Conservation (phyloP, 345 rosid genomes). For the Eutrema japonicum region DNA sequence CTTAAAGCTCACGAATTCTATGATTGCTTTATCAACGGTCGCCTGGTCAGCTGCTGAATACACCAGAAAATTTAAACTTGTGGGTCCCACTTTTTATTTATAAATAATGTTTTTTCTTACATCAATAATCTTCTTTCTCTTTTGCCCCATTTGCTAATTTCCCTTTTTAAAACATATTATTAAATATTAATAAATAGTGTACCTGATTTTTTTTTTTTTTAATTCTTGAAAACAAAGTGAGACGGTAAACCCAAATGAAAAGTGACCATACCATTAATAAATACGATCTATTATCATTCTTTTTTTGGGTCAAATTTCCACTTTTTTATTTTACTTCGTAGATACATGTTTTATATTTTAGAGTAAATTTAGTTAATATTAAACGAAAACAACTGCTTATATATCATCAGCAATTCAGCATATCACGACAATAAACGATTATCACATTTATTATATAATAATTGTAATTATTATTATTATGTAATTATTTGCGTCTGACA, state of each 20-base stretch:
- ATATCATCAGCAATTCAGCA: neutral
- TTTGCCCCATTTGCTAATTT: neutral
- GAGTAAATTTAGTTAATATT: too few relatives aligned
- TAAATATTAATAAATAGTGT: too few relatives aligned
- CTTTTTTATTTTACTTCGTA: constrained; percentile 11
- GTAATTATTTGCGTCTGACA: constrained; percentile 7
- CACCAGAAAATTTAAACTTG: constrained; percentile 34
- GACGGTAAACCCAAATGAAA: constrained; percentile 14
- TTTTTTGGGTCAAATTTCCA: constrained; percentile 10
- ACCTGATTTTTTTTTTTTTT: neutral
- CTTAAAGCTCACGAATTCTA: constrained; percentile 18
- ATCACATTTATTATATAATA: constrained; percentile 11
- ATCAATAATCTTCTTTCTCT: too few relatives aligned
- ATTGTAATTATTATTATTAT: too few relatives aligned
- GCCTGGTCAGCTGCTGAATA: constrained; percentile 33
- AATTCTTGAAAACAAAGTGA: neutral
- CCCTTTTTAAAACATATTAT: too few relatives aligned
- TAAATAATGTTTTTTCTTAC: too few relatives aligned
- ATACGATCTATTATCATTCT: neutral
- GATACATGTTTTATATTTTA: too few relatives aligned
- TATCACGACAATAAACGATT: constrained; percentile 18
- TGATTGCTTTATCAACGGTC: constrained; percentile 43
- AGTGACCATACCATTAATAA: neutral
- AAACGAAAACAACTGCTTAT: constrained; percentile 15
- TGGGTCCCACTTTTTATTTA: constrained; percentile 16